These are phyloP conservation scores for Ophiocordyceps camponoti-leonardi DNA, from an alignment of 2,329 filamentous ascomycete genomes.

Conservation along the genomic window DNA sequence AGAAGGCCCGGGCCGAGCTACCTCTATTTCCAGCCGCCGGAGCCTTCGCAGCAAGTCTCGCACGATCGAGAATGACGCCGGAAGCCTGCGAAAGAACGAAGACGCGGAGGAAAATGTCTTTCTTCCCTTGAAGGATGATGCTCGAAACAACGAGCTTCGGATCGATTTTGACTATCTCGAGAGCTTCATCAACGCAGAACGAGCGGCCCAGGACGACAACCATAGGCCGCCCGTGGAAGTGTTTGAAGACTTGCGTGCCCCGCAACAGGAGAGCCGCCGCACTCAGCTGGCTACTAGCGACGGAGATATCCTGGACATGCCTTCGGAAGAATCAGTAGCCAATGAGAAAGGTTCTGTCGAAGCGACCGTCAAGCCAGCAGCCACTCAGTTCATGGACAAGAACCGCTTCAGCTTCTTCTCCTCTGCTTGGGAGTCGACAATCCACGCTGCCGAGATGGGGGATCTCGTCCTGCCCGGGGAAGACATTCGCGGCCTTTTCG, in stretches of 20 bases:
- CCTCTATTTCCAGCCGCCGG: slow-evolving; percentile 50
- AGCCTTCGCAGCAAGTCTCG: slow-evolving; percentile 39
- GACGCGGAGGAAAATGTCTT: slow-evolving; percentile 78
- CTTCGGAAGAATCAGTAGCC: slow-evolving; percentile 25
- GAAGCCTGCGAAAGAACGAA: slow-evolving; percentile 45
- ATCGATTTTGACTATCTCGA: slow-evolving; percentile 92
- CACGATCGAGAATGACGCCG: slow-evolving; percentile 43
- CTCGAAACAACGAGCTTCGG: slow-evolving; percentile 52
- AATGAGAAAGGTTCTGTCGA: slow-evolving; percentile 28
- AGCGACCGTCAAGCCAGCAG: slow-evolving; percentile 18
- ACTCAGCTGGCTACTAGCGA: slow-evolving; percentile 30
- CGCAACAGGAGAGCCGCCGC: slow-evolving; percentile 9
- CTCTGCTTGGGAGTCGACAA: slow-evolving; percentile 81
- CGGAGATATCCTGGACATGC: slow-evolving; percentile 39
- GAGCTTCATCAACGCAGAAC: slow-evolving; percentile 59
- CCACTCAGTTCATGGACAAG: slow-evolving; percentile 31
- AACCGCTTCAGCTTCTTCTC: slow-evolving; percentile 96
- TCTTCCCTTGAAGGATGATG: slow-evolving; percentile 60
- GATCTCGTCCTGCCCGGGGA: slow-evolving; percentile 82
- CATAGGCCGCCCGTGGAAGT: slow-evolving; percentile 23
- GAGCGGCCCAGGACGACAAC: slow-evolving; percentile 29
- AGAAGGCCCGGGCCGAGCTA: slow-evolving; percentile 46
- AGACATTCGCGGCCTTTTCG: slow-evolving; percentile 74
- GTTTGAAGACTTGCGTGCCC: slow-evolving; percentile 16
- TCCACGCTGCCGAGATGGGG: slow-evolving; percentile 77